phyloP scores from a whole-genome alignment of 1,284 basidiomycete genomes.

The Marasmius fiardii region DNA sequence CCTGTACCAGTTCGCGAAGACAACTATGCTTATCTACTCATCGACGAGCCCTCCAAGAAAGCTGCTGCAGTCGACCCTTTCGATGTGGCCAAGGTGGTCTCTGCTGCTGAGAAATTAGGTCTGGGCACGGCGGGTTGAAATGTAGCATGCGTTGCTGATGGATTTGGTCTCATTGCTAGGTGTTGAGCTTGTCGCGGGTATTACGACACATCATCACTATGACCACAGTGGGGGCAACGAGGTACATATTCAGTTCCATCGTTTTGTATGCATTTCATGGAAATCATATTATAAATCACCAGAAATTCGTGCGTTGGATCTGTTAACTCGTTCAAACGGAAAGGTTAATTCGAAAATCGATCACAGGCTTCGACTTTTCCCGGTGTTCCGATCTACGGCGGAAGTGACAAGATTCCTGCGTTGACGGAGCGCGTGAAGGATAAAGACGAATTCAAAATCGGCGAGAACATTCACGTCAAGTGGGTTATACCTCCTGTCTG shows the following conservation, averaged over 20 bases:
- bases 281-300: constrained; percentile 9
- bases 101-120: constrained; percentile 60
- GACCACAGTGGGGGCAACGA: constrained; percentile 63
- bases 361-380: constrained; percentile 60
- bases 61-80: constrained; percentile 84
- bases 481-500: constrained; percentile 26
- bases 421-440: constrained; percentile 77
- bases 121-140: neutral
- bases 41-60: constrained; percentile 67
- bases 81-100: constrained; percentile 74
- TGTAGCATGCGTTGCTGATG: neutral
- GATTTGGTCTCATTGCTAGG: constrained; percentile 23
- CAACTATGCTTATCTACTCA: constrained; percentile 88
- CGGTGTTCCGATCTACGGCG: constrained; percentile 78
- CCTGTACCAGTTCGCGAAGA: constrained; percentile 78
- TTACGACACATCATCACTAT: constrained; percentile 88
- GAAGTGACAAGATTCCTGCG: constrained; percentile 68
- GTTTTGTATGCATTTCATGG: neutral
- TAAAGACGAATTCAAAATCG: constrained; percentile 72
- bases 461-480: constrained; percentile 71
- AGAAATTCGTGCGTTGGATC: constrained; percentile 52
- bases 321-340: neutral
- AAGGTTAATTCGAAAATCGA: neutral
- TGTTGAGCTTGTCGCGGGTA: constrained; percentile 69
- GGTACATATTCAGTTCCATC: constrained; percentile 21